Conservation (phyloP, 768 basidiomycete species). For the Leccinum subgranulosum region DNA sequence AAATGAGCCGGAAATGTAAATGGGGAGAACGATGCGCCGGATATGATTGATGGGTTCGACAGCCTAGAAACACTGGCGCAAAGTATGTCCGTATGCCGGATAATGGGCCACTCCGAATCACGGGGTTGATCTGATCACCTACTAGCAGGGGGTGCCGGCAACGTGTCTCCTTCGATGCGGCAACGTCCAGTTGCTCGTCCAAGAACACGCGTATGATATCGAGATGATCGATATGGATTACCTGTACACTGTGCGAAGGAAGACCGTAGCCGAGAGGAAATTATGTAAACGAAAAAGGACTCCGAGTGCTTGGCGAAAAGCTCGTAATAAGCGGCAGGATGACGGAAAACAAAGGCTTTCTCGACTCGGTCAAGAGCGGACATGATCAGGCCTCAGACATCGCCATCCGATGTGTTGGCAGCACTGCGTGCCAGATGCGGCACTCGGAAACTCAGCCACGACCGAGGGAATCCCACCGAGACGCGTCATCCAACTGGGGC, state of each 20-base stretch:
- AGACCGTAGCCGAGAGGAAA: constrained; percentile 8
- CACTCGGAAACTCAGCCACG: neutral
- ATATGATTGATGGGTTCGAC: neutral
- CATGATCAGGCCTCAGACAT: constrained; percentile 3
- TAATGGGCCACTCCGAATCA: neutral
- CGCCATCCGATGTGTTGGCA: neutral
- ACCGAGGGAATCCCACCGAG: neutral
- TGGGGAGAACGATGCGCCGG: constrained; percentile 1
- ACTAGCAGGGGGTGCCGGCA: neutral
- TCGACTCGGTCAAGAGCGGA: neutral
- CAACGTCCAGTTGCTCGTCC: neutral
- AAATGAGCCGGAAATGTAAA: neutral
- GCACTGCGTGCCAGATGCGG: neutral
- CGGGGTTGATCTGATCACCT: constrained; percentile 2
- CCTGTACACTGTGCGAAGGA: neutral
- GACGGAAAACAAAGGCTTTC: neutral
- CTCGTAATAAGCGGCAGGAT: constrained; percentile 6
- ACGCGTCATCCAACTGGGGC: neutral
- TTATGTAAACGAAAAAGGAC: neutral
- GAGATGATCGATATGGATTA: constrained; percentile 13
- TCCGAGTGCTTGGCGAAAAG: neutral
- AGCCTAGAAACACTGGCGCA: neutral
- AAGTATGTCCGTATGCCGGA: neutral
- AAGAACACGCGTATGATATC: constrained; percentile 3
- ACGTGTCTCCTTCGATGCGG: constrained; percentile 1